These are phyloP conservation scores for Shiraia sp. DNA, from an alignment of 2,329 filamentous ascomycete species.

Conservation along the genomic window DNA sequence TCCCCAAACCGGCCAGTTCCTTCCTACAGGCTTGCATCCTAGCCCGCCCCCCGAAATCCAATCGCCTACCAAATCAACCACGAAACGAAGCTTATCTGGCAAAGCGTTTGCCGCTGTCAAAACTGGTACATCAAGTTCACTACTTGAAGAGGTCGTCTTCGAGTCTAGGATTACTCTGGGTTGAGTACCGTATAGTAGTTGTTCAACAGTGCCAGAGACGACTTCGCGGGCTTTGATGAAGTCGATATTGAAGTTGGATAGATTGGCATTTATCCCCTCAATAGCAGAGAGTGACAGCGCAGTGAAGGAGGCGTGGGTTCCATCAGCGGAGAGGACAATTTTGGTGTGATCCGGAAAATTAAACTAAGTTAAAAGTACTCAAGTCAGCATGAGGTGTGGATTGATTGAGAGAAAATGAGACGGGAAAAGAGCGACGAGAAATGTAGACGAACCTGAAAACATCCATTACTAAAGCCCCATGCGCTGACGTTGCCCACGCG, in stretches of 20 bases:
- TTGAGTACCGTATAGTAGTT: conserved; percentile 61
- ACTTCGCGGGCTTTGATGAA: conserved; percentile 68
- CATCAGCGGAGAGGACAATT: conserved; percentile 70
- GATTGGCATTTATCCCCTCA: conserved; percentile 59
- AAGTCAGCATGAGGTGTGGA: conserved; percentile 16
- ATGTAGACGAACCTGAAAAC: conserved; percentile 61
- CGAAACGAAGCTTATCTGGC: conserved; percentile 2
- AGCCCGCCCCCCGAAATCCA: conserved; percentile 2
- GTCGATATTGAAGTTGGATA: conserved; percentile 61
- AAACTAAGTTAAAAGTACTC: conserved; percentile 55
- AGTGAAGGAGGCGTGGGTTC: conserved; percentile 73
- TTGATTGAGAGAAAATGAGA: background rate
- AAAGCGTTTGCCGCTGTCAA: background rate
- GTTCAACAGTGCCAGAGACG: conserved; percentile 69
- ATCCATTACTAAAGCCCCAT: conserved; percentile 76
- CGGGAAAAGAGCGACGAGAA: background rate
- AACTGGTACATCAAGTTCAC: background rate
- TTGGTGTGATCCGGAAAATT: conserved; percentile 85
- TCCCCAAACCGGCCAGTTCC: background rate
- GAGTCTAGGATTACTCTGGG: background rate
- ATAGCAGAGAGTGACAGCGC: conserved; percentile 70
- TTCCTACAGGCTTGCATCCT: background rate
- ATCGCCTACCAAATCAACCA: conserved; percentile 1
- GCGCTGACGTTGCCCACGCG: conserved; percentile 75
- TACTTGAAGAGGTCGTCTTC: conserved; percentile 1